phyloP scores from a whole-genome alignment of 2,329 filamentous ascomycete genomes.

The Clonostachys solani region DNA sequence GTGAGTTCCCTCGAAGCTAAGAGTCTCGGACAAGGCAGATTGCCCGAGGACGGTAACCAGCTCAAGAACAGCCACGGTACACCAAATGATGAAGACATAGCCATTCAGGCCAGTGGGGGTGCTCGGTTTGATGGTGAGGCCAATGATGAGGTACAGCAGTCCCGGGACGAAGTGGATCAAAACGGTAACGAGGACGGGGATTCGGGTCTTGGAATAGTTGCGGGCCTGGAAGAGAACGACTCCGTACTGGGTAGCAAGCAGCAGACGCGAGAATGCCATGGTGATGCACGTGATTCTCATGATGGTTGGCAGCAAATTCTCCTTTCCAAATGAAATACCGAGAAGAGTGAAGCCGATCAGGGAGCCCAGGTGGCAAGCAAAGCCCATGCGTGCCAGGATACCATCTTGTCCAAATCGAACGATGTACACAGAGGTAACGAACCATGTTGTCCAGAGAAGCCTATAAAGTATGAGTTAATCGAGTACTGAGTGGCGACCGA shows the following conservation, averaged over 20 bases:
- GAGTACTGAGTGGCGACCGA: too few relatives aligned
- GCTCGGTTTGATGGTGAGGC: constrained; percentile 25
- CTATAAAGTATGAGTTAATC: constrained; percentile 12
- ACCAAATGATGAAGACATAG: constrained; percentile 39
- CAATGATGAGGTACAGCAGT: constrained; percentile 33
- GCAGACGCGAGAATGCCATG: constrained; percentile 45
- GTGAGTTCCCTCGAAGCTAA: constrained; percentile 59
- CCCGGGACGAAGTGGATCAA: constrained; percentile 24
- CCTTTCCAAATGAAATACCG: constrained; percentile 36
- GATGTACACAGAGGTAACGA: constrained; percentile 59
- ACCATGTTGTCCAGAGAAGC: constrained; percentile 66
- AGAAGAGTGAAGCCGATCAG: constrained; percentile 64
- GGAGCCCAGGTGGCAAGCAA: constrained; percentile 56
- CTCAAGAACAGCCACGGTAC: constrained; percentile 49
- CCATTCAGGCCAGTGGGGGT: constrained; percentile 15
- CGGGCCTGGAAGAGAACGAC: constrained; percentile 37
- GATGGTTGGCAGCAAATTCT: constrained; percentile 25
- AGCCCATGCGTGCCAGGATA: constrained; percentile 54
- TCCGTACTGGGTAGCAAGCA: constrained; percentile 49
- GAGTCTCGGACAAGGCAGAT: constrained; percentile 48
- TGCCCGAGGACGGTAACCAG: constrained; percentile 45
- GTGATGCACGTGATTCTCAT: constrained; percentile 41
- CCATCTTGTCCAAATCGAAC: constrained; percentile 62
- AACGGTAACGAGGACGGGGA: constrained; percentile 28
- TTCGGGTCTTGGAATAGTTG: constrained; percentile 27